Percentiles rank a stretch among this genome's conserved stretches.
Conservation (phyloP, 2,329 filamentous ascomycete genomes). For the Nigrospora sphaerica region DNA sequence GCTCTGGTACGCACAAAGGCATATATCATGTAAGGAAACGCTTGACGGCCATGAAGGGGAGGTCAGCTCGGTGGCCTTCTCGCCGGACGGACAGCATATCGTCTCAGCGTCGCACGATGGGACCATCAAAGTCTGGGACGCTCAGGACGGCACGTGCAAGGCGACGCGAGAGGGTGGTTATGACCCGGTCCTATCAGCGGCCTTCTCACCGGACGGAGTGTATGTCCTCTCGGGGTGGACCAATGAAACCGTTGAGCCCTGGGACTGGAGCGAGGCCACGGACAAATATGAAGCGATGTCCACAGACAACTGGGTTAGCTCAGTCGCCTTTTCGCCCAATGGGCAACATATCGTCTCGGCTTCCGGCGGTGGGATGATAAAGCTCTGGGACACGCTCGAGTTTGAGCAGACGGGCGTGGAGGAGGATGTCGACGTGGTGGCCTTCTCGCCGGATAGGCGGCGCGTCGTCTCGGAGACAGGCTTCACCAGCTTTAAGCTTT, state of each 20-base stretch:
- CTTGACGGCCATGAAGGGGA: not conserved
- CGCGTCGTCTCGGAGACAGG: not conserved
- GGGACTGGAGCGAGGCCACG: not conserved
- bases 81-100: not conserved
- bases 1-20: not conserved
- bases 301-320: not conserved
- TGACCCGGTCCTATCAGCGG: not conserved
- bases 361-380: not conserved
- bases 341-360: not conserved
- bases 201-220: not conserved
- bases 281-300: not conserved
- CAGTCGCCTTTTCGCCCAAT: not conserved
- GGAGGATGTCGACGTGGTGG: not conserved
- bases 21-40: not conserved
- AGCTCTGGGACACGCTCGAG: not conserved
- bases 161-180: not conserved
- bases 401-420: not conserved
- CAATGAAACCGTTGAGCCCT: not conserved
- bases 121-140: not conserved
- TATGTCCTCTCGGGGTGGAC: not conserved
- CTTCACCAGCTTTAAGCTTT: not conserved
- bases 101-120: not conserved
- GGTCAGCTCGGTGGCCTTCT: not conserved
- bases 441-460: constrained; percentile 1
- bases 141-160: not conserved